These are phyloP conservation scores for Plasmodium gonderi DNA, from an alignment of 169 alveolate species.

Conservation along the genomic window DNA sequence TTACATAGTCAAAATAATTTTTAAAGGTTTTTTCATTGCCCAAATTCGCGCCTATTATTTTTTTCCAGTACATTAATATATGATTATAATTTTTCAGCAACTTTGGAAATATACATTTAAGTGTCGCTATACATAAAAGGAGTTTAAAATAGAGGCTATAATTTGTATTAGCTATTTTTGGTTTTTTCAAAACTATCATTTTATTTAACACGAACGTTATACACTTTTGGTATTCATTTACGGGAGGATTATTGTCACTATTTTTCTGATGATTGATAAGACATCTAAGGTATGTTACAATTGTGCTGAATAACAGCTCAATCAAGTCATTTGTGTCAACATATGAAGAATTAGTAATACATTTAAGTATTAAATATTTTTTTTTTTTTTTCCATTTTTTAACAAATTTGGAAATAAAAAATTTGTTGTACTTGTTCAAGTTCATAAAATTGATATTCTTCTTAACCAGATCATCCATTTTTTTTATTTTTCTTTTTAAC, in stretches of 20 bases:
- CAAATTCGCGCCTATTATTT: not conserved
- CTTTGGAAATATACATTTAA: slow-evolving; percentile 18
- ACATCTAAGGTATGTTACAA: slow-evolving; percentile 2
- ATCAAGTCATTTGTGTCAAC: slow-evolving; percentile 23
- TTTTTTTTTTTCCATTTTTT: slow-evolving; percentile 18
- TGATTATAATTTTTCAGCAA: slow-evolving; percentile 23
- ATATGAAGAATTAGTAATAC: not conserved
- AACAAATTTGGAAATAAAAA: slow-evolving; percentile 11
- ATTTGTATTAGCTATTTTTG: not conserved
- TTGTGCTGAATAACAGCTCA: slow-evolving; percentile 18
- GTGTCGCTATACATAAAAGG: slow-evolving; percentile 5
- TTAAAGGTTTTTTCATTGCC: slow-evolving; percentile 17
- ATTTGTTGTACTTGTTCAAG: slow-evolving; percentile 44
- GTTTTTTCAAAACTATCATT: slow-evolving; percentile 52
- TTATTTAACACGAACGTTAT: slow-evolving; percentile 14
- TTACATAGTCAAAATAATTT: slow-evolving; percentile 39
- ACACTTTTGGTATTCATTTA: slow-evolving; percentile 18
- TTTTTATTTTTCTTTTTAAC: slow-evolving; percentile 47
- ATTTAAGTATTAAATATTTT: slow-evolving; percentile 27
- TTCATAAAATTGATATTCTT: slow-evolving; percentile 21
- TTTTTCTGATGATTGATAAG: not conserved
- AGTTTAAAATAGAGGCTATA: slow-evolving; percentile 32
- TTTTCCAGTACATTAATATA: slow-evolving; percentile 69
- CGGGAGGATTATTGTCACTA: not conserved
- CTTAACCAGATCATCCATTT: slow-evolving; percentile 33